Percentiles rank a stretch among this genome's conserved stretches.
phyloP scores from a whole-genome alignment of 331 rosid species.

The Saraca asoca region DNA sequence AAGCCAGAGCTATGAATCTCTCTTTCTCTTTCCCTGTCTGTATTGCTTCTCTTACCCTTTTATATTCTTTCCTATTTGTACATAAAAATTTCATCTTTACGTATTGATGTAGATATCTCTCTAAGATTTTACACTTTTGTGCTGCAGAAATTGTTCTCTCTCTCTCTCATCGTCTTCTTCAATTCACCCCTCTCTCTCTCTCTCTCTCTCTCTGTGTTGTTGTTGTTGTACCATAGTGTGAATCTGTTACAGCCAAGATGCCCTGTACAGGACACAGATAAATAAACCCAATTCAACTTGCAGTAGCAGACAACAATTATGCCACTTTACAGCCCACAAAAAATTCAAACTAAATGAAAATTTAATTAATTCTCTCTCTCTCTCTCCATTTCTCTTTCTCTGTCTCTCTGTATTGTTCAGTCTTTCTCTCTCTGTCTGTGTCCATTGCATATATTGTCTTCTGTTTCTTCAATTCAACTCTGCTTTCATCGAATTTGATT shows the following conservation, averaged over 20 bases:
- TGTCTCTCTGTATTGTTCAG: not conserved
- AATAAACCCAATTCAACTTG: constrained; percentile 57
- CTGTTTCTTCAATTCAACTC: constrained; percentile 26
- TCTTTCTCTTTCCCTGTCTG: not conserved
- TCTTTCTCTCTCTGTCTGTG: constrained; percentile 1
- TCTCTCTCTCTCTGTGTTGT: constrained; percentile 25
- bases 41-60: constrained; percentile 17
- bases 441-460: constrained; percentile 19
- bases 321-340: constrained; percentile 91
- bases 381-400: not conserved
- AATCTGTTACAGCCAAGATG: constrained; percentile 61
- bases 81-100: not conserved
- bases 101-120: constrained; percentile 5
- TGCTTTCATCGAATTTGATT: constrained; percentile 34
- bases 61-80: constrained; percentile 5
- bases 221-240: constrained; percentile 30
- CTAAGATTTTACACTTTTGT: constrained; percentile 26
- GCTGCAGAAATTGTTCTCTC: not conserved
- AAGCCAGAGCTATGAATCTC: constrained; percentile 45
- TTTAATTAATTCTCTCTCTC: not conserved
- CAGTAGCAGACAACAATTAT: constrained; percentile 72
- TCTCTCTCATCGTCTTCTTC: not conserved
- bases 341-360: constrained; percentile 17
- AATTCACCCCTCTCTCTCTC: not conserved
- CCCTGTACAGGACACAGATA: constrained; percentile 53